These are phyloP conservation scores for Trichocladium antarcticum DNA, from an alignment of 495 filamentous ascomycete genomes.

Conservation along the genomic window DNA sequence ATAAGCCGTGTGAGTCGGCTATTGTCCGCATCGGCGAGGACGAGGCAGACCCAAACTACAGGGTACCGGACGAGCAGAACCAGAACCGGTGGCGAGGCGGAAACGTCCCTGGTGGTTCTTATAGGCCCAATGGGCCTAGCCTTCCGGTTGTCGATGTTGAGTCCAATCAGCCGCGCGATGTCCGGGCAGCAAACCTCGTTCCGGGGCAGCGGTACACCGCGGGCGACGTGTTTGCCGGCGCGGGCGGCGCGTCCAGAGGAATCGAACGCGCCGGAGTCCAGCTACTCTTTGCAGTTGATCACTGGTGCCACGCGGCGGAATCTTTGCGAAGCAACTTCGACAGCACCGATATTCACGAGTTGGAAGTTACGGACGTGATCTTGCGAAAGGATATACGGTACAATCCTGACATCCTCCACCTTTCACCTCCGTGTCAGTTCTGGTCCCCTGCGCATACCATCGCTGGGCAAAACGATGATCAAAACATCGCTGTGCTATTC, in stretches of 20 bases:
- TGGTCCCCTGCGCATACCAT: conserved; percentile 71
- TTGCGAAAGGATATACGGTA: conserved; percentile 8
- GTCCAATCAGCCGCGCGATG: neutral
- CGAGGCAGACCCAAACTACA: conserved; percentile 13
- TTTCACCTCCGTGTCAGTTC: conserved; percentile 76
- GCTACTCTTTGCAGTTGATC: conserved; percentile 54
- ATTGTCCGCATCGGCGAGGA: conserved; percentile 18
- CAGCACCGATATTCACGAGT: conserved; percentile 29
- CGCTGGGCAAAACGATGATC: conserved; percentile 54
- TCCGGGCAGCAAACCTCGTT: neutral
- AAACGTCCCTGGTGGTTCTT: conserved; percentile 28
- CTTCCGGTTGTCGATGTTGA: conserved; percentile 8
- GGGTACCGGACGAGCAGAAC: conserved; percentile 1
- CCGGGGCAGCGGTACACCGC: conserved; percentile 46
- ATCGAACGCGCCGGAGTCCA: conserved; percentile 51
- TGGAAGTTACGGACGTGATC: conserved; percentile 42
- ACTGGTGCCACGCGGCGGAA: conserved; percentile 40
- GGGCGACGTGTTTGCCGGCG: conserved; percentile 65
- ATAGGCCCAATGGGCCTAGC: neutral
- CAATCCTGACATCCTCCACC: conserved; percentile 60
- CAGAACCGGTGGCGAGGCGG: conserved; percentile 33
- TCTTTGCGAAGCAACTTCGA: conserved; percentile 54
- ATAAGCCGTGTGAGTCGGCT: conserved; percentile 24
- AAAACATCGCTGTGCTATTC: conserved; percentile 61
- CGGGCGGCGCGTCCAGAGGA: conserved; percentile 62